These are phyloP conservation scores for Cercophora samala DNA, from an alignment of 495 filamentous ascomycete genomes.

Conservation along the genomic window DNA sequence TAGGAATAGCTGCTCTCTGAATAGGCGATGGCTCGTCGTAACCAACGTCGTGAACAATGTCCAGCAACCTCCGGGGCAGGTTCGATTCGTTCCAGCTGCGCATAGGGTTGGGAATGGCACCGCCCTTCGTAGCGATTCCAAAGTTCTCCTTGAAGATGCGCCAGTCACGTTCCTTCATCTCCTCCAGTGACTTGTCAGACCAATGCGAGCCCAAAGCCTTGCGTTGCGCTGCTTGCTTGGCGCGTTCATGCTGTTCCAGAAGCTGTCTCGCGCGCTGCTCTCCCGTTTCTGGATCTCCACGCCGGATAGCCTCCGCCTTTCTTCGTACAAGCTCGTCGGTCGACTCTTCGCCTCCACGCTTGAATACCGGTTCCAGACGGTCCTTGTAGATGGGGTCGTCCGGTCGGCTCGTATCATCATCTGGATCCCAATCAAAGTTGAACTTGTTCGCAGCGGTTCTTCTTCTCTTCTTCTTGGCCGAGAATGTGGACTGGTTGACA, in stretches of 20 bases:
- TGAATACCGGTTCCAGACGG: conserved; percentile 62
- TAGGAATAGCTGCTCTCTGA: conserved; percentile 92
- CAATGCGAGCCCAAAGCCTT: conserved; percentile 83
- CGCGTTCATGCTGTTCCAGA: conserved; percentile 66
- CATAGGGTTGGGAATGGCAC: conserved; percentile 93
- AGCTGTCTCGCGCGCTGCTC: conserved; percentile 72
- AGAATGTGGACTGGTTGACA: conserved; percentile 82
- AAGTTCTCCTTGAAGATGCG: conserved; percentile 99
- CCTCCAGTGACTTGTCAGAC: conserved; percentile 92
- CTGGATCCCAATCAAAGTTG: conserved; percentile 97
- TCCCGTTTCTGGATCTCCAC: conserved; percentile 78
- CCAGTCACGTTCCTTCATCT: conserved; percentile 99
- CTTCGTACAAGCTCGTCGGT: conserved; percentile 65
- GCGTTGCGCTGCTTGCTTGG: conserved; percentile 68
- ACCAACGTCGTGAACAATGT: conserved; percentile 79
- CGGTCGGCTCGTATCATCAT: conserved; percentile 89
- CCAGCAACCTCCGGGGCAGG: conserved; percentile 74
- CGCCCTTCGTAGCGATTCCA: conserved; percentile 88
- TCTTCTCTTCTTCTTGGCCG: conserved; percentile 92
- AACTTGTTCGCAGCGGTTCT: conserved; percentile 95
- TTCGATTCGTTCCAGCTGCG: conserved; percentile 87
- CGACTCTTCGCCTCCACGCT: conserved; percentile 77
- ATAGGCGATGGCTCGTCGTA: conserved; percentile 93
- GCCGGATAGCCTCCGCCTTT: conserved; percentile 74
- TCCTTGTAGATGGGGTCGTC: conserved; percentile 86